Base-by-base conservation (phyloP, 2,329 filamentous ascomycete species). In the Fusarium pilosicola region DNA sequence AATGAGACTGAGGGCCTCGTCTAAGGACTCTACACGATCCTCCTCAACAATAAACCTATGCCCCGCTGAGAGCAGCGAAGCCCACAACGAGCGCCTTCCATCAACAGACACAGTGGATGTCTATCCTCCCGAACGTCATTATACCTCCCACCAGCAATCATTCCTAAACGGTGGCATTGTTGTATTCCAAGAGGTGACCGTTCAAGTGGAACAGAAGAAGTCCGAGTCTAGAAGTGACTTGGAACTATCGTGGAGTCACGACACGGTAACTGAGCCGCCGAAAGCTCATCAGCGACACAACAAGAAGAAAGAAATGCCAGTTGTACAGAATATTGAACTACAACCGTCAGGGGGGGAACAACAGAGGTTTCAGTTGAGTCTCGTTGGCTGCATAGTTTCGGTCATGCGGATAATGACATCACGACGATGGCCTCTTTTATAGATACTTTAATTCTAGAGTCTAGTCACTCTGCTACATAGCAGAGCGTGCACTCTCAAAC, bases 361-460 rank as follows among this genome's bases (percentile, higher is more conserved):
- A 69, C 51, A 5, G 67, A 70, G 41, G 67, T 70, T 24, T 70
- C 58, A 17, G 67, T 70, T 10, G 44, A 64, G 36, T 70, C 67
- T 28, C 65, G 67, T 17, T 45, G 45, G 17, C 14, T 46, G 20
- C 45, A 63, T 13, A 62, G 56, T 26, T 26, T 45, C 1, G 22
- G 28, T 5, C 58, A 26, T 2, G 11, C 10, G 4, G 65, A 69
- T 22, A 34, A 28, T 6, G 34, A 52, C 9, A 46, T 69, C 10
- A 63, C 45, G 10, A 69, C 65, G 18, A 64, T 69, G 36, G 51
- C 65, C 5, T 51, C 51, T 28, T 63, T 70, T 17, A 38, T 70
- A 39, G 51, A 70, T 48, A 56, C 65, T 9, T n/a, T 70, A 26
- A 55, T 69, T n/a, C 28, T 18, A 22, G 67, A 70, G 51, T 69